phyloP scores from a whole-genome alignment of 345 rosid genomes.

The Corymbia maculata region DNA sequence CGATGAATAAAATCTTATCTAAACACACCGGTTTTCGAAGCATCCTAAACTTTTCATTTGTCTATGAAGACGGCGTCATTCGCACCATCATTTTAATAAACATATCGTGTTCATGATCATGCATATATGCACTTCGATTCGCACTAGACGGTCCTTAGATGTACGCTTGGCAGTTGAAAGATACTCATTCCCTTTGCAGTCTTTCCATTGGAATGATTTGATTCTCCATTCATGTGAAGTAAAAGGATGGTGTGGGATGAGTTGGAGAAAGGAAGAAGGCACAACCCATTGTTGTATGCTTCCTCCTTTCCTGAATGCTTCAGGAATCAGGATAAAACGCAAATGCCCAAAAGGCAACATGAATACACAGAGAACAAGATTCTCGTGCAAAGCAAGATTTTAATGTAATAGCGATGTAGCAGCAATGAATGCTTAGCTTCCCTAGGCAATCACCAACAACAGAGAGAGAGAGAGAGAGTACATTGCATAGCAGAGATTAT shows the following conservation, averaged over 20 bases:
- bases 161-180: not conserved
- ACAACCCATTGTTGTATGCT: not conserved
- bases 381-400: not conserved
- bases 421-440: not conserved
- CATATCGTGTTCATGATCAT: not conserved
- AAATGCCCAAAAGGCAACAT: not conserved
- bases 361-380: not conserved
- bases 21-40: not conserved
- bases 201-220: not conserved
- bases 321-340: not conserved
- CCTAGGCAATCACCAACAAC: not conserved
- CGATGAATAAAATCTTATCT: not conserved
- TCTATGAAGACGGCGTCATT: not conserved
- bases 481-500: not conserved
- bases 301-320: not conserved
- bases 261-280: constrained; percentile 10
- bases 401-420: not conserved
- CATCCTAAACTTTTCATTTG: not conserved
- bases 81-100: not conserved
- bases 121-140: not conserved
- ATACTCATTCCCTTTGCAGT: not conserved
- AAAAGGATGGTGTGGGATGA: constrained; percentile 11
- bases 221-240: not conserved
- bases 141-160: not conserved
- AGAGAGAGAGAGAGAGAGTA: not conserved